Evolutionary conservation across 139 green algal species (phyloP).

Genomic region (Chloropicon primus): DNA sequence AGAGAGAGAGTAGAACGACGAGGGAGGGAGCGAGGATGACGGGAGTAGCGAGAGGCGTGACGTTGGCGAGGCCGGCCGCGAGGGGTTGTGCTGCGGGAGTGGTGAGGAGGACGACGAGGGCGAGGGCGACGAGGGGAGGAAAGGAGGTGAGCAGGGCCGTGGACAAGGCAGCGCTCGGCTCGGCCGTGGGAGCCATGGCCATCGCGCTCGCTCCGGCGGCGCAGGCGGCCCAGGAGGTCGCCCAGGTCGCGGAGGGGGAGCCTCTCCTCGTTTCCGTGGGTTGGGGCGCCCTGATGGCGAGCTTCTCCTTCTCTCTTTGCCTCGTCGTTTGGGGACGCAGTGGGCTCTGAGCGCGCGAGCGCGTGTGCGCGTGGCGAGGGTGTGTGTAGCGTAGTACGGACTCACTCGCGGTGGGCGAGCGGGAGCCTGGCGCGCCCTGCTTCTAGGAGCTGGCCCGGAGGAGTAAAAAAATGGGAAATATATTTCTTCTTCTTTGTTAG

Average conservation of each 20-base stretch:
- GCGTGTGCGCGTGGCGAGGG: no score
- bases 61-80: no score
- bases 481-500: no score
- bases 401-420: no score
- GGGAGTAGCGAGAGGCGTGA: no score
- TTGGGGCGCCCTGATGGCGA: conserved; percentile 63
- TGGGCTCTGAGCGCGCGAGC: conserved; percentile 54
- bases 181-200: not conserved
- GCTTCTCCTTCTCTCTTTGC: conserved; percentile 80
- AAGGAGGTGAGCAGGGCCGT: not conserved
- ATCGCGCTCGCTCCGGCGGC: not conserved
- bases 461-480: no score
- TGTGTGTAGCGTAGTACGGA: no score
- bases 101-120: not conserved
- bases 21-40: no score
- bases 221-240: not conserved
- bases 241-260: not conserved
- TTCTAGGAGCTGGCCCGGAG: no score
- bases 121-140: not conserved
- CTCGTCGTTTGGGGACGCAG: conserved; percentile 80
- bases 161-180: not conserved
- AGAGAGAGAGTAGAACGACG: no score
- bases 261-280: conserved; percentile 26
- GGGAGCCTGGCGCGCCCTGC: no score
- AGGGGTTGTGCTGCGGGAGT: no score